Evolutionary conservation across 208 protist species (phyloP), one percentile per base, ranked within the genome.

Genomic region (Leishmania amazonensis): DNA sequence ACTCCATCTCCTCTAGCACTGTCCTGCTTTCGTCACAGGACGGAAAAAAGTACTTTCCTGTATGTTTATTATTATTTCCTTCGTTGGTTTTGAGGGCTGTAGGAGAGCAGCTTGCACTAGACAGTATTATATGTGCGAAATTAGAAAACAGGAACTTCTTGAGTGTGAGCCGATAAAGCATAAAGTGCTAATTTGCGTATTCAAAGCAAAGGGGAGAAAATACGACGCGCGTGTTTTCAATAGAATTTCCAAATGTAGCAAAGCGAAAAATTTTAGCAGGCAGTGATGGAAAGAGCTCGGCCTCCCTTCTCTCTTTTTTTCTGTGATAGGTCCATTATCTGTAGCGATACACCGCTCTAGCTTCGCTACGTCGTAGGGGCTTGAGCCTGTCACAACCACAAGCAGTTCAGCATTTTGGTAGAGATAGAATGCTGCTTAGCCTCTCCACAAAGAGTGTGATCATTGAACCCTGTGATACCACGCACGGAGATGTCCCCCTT

Each of bases 1-100:
- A n/a, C 2, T 70, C 65, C 78, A 83, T 86, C 31, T 57, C 54
- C 21, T 68, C 4, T 45, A 72, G 24, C 21, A 45, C 53, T 1
- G 68, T 49, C 21, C 3, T 53, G 31, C 6, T 73, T 6, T 31
- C 21, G 42, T 19, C 21, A 35, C 58, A 60, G 58, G 31, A 45
- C 0, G 31, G 31, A 76, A 2, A 76, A 60, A 76, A 40, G 19
- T 42, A 2, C 13, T 13, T 40, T 68, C 31, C 57, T 24, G 57
- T 62, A 62, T 21, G 17, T 38, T 1, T 3, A 8, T 40, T 38
- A 3, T 31, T 24, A n/a, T 35, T 1, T 17, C 2, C n/a, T 64
- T 9, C 11, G 62, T 7, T 68, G 51, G 1, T 21, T n/a, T 28
- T 62, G 51, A 58, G 5, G n/a, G 7, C 3, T 42, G 31, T 21